Conservation (phyloP, 148 eudicot species). For the Cornus kousa region DNA sequence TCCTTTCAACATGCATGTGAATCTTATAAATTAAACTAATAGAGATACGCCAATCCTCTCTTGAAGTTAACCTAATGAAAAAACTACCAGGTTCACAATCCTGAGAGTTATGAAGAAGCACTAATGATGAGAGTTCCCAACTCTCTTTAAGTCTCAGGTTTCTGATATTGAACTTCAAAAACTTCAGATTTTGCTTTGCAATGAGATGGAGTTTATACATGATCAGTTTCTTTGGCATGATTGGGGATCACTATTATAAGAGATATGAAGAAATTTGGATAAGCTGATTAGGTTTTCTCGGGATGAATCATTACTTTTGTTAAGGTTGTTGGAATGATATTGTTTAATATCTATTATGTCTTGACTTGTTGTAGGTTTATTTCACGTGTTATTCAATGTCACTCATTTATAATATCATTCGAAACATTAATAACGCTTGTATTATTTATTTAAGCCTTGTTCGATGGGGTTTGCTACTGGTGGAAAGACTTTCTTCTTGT, state of each 20-base stretch:
- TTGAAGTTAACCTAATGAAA: not conserved
- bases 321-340: not conserved
- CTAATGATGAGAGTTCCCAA: not conserved
- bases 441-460: conserved; percentile 63
- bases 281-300: not conserved
- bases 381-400: not conserved
- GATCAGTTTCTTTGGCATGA: not conserved
- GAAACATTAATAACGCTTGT: not conserved
- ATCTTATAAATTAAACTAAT: no score
- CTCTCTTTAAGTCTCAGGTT: not conserved
- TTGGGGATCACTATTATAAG: not conserved
- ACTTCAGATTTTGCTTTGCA: not conserved
- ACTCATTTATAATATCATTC: not conserved
- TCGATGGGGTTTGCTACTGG: conserved; percentile 99
- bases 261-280: not conserved
- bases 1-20: no score
- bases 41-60: not conserved
- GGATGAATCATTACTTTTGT: not conserved
- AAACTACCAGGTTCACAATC: not conserved
- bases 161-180: not conserved
- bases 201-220: not conserved
- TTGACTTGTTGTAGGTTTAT: not conserved
- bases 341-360: not conserved
- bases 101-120: not conserved
- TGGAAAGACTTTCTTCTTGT: conserved; percentile 87